These are phyloP conservation scores for Lycium barbarum DNA, from an alignment of 257 asterid species.

Conservation along the genomic window DNA sequence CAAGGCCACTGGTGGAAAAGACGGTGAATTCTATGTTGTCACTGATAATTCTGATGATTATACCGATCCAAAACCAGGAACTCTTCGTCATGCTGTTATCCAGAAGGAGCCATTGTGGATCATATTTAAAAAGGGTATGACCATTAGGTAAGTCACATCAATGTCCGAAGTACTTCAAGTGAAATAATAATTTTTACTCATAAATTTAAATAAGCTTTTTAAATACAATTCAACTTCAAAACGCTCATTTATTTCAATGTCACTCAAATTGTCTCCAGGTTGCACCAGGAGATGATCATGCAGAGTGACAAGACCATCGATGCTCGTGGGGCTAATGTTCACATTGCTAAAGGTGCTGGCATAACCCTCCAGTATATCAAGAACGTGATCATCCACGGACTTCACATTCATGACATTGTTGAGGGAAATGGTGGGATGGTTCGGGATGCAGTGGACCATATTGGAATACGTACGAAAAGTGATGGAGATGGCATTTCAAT, in stretches of 20 bases:
- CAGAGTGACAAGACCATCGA: slow-evolving; percentile 71
- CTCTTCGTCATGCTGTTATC: slow-evolving; percentile 74
- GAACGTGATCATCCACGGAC: slow-evolving; percentile 65
- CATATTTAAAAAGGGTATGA: slow-evolving; percentile 53
- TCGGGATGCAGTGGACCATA: slow-evolving; percentile 57
- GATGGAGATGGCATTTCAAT: slow-evolving; percentile 76
- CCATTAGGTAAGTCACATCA: slow-evolving; percentile 36
- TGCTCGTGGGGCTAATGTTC: slow-evolving; percentile 62
- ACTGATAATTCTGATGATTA: slow-evolving; percentile 56
- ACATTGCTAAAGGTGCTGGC: slow-evolving; percentile 64
- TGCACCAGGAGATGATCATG: slow-evolving; percentile 61
- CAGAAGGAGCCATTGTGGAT: slow-evolving; percentile 70
- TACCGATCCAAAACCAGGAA: slow-evolving; percentile 61
- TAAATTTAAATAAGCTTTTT: too few species aligned
- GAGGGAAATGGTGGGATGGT: slow-evolving; percentile 55
- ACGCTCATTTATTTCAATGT: background rate
- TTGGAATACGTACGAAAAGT: slow-evolving; percentile 50
- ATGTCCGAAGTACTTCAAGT: background rate
- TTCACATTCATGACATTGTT: slow-evolving; percentile 49
- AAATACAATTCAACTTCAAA: background rate
- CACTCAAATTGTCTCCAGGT: slow-evolving; percentile 13
- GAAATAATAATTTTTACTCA: too few species aligned
- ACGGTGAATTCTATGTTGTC: slow-evolving; percentile 54
- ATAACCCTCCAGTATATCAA: slow-evolving; percentile 52
- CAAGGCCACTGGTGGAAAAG: slow-evolving; percentile 66